Conservation (phyloP, 768 basidiomycete genomes). For the Lactarius trivialis region DNA sequence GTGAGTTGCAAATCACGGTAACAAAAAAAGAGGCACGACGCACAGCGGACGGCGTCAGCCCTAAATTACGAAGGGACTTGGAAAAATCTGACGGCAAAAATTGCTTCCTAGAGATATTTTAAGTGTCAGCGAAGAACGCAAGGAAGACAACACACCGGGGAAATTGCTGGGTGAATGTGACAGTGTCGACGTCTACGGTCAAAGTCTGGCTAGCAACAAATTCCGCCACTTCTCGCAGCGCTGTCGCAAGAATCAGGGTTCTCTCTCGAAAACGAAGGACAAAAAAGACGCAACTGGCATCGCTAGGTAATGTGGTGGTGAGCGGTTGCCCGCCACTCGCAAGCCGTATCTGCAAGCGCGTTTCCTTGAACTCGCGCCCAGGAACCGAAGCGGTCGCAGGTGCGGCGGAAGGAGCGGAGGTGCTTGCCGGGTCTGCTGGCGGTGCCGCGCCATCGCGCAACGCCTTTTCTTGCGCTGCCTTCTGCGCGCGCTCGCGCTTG, state of each 20-base stretch:
- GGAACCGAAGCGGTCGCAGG: slow-evolving; percentile 35
- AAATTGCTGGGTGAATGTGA: slow-evolving; percentile 74
- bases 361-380: slow-evolving; percentile 78
- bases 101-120: slow-evolving; percentile 51
- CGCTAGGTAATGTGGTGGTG: slow-evolving; percentile 74
- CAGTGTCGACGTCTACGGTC: slow-evolving; percentile 66
- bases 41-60: slow-evolving; percentile 88
- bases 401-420: slow-evolving; percentile 33
- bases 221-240: slow-evolving; percentile 80
- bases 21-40: slow-evolving; percentile 24
- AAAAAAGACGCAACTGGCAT: slow-evolving; percentile 50
- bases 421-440: slow-evolving; percentile 29
- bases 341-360: slow-evolving; percentile 85
- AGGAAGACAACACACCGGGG: slow-evolving; percentile 52
- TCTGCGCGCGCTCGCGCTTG: slow-evolving; percentile 83
- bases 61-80: slow-evolving; percentile 76
- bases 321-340: slow-evolving; percentile 75
- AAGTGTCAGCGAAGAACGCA: background rate
- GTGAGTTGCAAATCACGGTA: background rate
- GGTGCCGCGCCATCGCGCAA: slow-evolving; percentile 64
- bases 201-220: slow-evolving; percentile 72
- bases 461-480: slow-evolving; percentile 85
- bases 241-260: slow-evolving; percentile 34
- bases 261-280: background rate
- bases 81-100: slow-evolving; percentile 68